Evolutionary conservation across 257 asterid genomes (phyloP), one percentile per base, ranked within the genome.

Genomic region (Nicotiana sylvestris): DNA sequence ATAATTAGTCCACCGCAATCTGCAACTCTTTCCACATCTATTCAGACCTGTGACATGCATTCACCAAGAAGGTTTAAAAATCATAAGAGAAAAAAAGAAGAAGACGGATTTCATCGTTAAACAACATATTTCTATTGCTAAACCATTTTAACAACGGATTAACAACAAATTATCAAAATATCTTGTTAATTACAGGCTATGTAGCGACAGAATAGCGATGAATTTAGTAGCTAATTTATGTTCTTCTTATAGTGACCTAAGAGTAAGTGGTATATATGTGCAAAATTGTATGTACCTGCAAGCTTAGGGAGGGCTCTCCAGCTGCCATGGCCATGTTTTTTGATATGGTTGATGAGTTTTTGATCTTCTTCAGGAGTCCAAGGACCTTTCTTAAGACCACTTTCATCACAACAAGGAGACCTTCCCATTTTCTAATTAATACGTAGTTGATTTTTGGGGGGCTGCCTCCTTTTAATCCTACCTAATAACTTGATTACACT

Each of bases 361-460:
- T 94, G 93, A 70, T 94, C 98, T 89, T 94, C 98, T 76, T 92
- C 98, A 27, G 98, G 88, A 83, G 98, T 94, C 98, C 98, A 94
- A 0, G 98, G 98, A n/a, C 98, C 98, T 89, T 94, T 94, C 90
- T 94, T 94, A 82, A 94, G 85, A n/a, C 93, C 95, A 84, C 86
- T 89, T 60, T 92, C 97, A 78, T 89, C 93, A 58, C 89, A 67
- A 86, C 91, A 74, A 29, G 98, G 97, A 25, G 93, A 89, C 84
- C 96, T 94, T 72, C 97, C 97, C 98, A 94, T 94, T 81, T 37
- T 32, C 25, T 39, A 11, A 51, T 21, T 3, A 55, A 60, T 39
- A 4, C 46, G 9, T 37, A 43, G 12, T 43, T 43, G 84, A 78
- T 82, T 64, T 86, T 12, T 12, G 57, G 78, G 83, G 84, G 86